Percentiles rank a stretch among this genome's conserved stretches.
These are phyloP conservation scores for Spencermartinsiella ligniputridi DNA, from an alignment of 1,139 yeast genomes.

Conservation along the genomic window DNA sequence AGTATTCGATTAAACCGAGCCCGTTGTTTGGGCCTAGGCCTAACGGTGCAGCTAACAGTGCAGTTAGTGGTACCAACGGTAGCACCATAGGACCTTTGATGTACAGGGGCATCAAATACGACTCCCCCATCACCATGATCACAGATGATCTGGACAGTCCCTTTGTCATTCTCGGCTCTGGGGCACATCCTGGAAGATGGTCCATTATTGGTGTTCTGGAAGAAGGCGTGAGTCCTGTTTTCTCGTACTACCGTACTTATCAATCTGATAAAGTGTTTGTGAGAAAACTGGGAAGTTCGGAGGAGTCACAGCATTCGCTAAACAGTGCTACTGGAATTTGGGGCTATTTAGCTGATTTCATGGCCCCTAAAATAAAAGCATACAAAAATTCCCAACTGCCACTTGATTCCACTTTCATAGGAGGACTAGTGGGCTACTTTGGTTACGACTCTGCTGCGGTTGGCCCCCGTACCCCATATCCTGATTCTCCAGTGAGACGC, in stretches of 20 bases:
- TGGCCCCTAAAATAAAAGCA: constrained; percentile 38
- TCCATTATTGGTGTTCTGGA: constrained; percentile 76
- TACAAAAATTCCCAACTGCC: constrained; percentile 19
- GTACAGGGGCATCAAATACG: not conserved
- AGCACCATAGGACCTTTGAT: not conserved
- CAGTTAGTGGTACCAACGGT: not conserved
- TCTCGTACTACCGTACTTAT: constrained; percentile 55
- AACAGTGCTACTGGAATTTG: constrained; percentile 37
- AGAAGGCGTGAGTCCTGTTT: constrained; percentile 46
- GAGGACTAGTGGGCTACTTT: constrained; percentile 81
- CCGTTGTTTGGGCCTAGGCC: constrained; percentile 4
- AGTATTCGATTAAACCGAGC: constrained; percentile 26
- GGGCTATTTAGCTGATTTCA: constrained; percentile 47
- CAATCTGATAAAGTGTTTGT: constrained; percentile 21
- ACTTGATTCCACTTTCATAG: constrained; percentile 88
- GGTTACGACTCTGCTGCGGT: constrained; percentile 68
- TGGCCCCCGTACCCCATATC: not conserved
- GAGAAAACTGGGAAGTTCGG: constrained; percentile 34
- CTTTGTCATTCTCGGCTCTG: constrained; percentile 65
- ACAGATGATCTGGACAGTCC: constrained; percentile 28
- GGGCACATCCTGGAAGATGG: constrained; percentile 80
- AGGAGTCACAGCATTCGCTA: constrained; percentile 7
- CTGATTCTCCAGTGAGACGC: constrained; percentile 34
- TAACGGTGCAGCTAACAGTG: not conserved
- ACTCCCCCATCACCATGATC: constrained; percentile 4